Conservation (phyloP, 768 basidiomycete genomes). For the Mycena polygramma region DNA sequence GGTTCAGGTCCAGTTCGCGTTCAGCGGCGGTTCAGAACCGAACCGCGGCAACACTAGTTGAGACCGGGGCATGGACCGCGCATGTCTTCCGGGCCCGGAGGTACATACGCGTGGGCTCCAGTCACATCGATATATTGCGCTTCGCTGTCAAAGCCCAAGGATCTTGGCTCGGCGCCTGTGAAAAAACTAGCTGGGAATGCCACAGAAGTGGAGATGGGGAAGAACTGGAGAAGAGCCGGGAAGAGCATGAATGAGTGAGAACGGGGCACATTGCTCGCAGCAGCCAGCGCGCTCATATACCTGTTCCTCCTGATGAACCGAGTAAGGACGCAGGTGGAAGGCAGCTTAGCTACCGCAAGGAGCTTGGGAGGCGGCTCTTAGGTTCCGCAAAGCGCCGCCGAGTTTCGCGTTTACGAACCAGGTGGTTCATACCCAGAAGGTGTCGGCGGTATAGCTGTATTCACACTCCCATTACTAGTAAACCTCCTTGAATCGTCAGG, state of each 20-base stretch:
- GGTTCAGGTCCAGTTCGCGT: too few relatives aligned
- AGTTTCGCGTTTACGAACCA: too few relatives aligned
- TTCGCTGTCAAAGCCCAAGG: background rate
- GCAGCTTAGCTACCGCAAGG: too few relatives aligned
- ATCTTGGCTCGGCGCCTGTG: background rate
- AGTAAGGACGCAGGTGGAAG: too few relatives aligned
- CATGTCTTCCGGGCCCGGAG: background rate
- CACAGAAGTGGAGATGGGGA: background rate
- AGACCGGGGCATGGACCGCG: conserved; percentile 10
- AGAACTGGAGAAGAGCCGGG: background rate
- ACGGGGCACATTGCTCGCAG: background rate
- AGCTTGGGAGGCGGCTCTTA: too few relatives aligned
- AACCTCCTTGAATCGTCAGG: too few relatives aligned
- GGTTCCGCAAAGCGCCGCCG: too few relatives aligned
- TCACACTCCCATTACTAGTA: too few relatives aligned
- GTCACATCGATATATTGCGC: conserved; percentile 6
- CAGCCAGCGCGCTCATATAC: background rate
- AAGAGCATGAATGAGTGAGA: background rate
- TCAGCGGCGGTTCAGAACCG: too few relatives aligned
- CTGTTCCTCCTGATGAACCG: background rate
- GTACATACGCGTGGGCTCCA: background rate
- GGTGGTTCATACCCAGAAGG: too few relatives aligned
- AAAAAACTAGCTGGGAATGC: background rate
- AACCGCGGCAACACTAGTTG: too few relatives aligned
- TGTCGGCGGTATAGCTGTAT: too few relatives aligned